Percentiles rank a stretch among this genome's conserved stretches.
Conservation (phyloP, 805 yeast genomes). For the Wickerhamiella cacticola region DNA sequence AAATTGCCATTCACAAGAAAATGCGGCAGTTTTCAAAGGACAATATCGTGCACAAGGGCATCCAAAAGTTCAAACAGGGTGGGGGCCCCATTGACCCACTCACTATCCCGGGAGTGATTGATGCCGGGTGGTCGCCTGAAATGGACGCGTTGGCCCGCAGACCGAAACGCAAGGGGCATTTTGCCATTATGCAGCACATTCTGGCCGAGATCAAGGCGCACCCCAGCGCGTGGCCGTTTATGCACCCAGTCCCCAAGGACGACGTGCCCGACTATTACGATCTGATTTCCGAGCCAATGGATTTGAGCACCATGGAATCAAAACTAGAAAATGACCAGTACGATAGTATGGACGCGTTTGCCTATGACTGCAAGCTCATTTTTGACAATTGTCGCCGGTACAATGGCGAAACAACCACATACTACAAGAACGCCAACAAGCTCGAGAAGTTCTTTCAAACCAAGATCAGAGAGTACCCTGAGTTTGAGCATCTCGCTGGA, state of each 20-base stretch:
- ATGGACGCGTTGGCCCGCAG: slow-evolving; percentile 94
- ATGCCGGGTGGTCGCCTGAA: slow-evolving; percentile 96
- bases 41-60: slow-evolving; percentile 71
- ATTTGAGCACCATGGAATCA: slow-evolving; percentile 86
- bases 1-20: slow-evolving; percentile 80
- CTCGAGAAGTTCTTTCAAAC: slow-evolving; percentile 77
- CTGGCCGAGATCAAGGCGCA: slow-evolving; percentile 83
- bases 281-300: slow-evolving; percentile 97
- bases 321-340: slow-evolving; percentile 87
- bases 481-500: slow-evolving; percentile 61
- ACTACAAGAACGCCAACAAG: slow-evolving; percentile 87
- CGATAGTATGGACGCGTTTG: slow-evolving; percentile 78
- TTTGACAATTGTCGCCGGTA: slow-evolving; percentile 87
- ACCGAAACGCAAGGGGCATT: slow-evolving; percentile 90
- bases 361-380: slow-evolving; percentile 75
- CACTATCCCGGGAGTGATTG: slow-evolving; percentile 78
- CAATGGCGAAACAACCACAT: slow-evolving; percentile 89
- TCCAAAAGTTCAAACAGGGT: slow-evolving; percentile 46
- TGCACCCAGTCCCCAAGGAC: slow-evolving; percentile 80
- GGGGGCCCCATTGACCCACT: slow-evolving; percentile 44
- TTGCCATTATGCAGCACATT: slow-evolving; percentile 81
- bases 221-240: slow-evolving; percentile 97
- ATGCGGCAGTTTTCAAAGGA: slow-evolving; percentile 62
- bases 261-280: slow-evolving; percentile 96
- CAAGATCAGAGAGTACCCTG: slow-evolving; percentile 83